Conservation (phyloP, 768 basidiomycete species). For the Rubroboletus pulcherrimus region DNA sequence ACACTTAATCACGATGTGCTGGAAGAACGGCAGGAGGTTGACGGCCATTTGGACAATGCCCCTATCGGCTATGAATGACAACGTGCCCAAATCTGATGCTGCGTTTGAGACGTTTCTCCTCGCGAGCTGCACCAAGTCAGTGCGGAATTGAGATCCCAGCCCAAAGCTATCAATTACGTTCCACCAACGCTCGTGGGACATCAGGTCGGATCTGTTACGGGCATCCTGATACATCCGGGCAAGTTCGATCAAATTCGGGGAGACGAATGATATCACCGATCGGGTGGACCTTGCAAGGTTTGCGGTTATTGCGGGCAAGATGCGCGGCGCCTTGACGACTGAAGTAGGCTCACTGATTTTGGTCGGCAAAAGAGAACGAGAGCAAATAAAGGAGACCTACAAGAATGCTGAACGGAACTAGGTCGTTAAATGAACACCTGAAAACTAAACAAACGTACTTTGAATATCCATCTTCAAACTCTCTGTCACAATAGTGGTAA, state of each 20-base stretch:
- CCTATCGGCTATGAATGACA: conserved; percentile 60
- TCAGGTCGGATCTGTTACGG: conserved; percentile 45
- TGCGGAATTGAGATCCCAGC: conserved; percentile 64
- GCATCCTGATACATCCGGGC: conserved; percentile 51
- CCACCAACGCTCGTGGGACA: conserved; percentile 63
- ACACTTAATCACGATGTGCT: conserved; percentile 81
- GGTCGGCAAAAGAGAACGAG: conserved; percentile 3
- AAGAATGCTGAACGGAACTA: conserved; percentile 58
- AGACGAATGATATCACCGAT: conserved; percentile 63
- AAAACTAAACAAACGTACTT: conserved; percentile 41
- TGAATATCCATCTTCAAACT: conserved; percentile 46
- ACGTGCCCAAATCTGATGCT: conserved; percentile 38
- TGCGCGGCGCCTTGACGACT: conserved; percentile 66
- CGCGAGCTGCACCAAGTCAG: conserved; percentile 60
- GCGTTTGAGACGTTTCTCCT: conserved; percentile 41
- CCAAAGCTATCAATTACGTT: conserved; percentile 55
- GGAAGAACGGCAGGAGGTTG: conserved; percentile 80
- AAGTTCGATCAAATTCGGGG: conserved; percentile 87
- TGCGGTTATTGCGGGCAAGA: conserved; percentile 59
- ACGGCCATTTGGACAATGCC: conserved; percentile 81
- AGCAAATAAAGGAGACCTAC: conserved; percentile 38
- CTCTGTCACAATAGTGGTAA: conserved; percentile 49
- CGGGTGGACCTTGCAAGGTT: conserved; percentile 29
- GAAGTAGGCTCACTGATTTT: conserved; percentile 87
- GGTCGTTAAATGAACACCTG: not conserved